phyloP scores from a whole-genome alignment of 2,329 filamentous ascomycete genomes.

The Phialophora tarda region DNA sequence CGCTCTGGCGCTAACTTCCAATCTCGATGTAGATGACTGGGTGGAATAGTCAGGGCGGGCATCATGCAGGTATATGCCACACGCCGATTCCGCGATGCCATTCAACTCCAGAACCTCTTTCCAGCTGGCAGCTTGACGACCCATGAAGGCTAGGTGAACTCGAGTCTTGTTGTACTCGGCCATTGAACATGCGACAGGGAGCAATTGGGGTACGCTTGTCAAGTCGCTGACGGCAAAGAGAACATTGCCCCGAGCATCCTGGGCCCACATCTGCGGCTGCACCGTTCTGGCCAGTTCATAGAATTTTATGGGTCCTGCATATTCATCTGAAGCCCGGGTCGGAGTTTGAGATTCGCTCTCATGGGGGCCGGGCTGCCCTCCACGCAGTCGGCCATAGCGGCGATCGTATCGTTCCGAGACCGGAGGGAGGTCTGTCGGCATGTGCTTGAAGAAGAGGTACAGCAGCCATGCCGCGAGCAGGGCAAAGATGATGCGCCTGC shows the following conservation, averaged over 20 bases:
- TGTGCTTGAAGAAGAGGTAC: conserved; percentile 69
- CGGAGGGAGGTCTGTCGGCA: conserved; percentile 59
- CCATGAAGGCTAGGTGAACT: conserved; percentile 82
- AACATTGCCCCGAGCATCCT: conserved; percentile 66
- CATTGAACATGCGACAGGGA: conserved; percentile 90
- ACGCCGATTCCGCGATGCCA: conserved; percentile 70
- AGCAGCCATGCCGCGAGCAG: conserved; percentile 58
- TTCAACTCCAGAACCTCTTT: conserved; percentile 76
- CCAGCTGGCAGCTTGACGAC: conserved; percentile 71
- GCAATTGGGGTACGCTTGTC: conserved; percentile 71
- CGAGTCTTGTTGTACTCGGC: conserved; percentile 68
- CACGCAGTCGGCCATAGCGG: conserved; percentile 30
- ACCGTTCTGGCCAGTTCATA: conserved; percentile 60
- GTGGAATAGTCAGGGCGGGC: conserved; percentile 75
- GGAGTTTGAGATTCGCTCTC: conserved; percentile 10
- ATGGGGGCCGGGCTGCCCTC: conserved; percentile 10
- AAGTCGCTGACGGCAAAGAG: conserved; percentile 79
- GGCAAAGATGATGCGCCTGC: conserved; percentile 58
- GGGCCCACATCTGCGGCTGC: conserved; percentile 13
- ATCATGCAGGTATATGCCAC: conserved; percentile 72
- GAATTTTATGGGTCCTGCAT: conserved; percentile 74
- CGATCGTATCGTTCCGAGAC: conserved; percentile 43
- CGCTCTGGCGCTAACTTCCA: conserved; percentile 67
- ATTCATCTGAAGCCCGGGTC: conserved; percentile 45
- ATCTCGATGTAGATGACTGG: conserved; percentile 71